Conservation (phyloP, 163 green algal genomes). For the Trebouxiophyceae sp. region DNA sequence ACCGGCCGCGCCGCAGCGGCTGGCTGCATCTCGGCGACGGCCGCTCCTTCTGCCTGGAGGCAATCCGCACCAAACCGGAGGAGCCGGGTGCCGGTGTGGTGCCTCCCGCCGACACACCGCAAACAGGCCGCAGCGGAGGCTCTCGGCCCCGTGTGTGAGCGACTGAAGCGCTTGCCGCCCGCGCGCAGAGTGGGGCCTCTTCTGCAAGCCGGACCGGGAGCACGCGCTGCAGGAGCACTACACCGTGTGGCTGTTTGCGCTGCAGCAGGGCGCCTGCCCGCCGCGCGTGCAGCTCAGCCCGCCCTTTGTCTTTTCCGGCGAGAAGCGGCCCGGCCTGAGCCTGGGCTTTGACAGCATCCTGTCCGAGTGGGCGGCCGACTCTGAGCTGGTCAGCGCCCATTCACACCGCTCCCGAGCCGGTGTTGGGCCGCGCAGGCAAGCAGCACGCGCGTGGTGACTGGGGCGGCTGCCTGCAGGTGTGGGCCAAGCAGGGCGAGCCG, state of each 20-base stretch:
- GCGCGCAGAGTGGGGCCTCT: not conserved
- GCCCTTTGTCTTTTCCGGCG: not conserved
- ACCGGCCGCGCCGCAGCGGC: not conserved
- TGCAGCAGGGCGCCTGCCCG: not conserved
- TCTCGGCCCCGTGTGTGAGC: too few species aligned
- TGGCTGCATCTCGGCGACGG: not conserved
- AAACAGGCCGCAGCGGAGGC: too few species aligned
- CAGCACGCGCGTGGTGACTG: not conserved
- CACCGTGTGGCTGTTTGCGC: not conserved
- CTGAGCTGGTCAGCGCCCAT: not conserved
- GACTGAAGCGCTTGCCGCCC: not conserved
- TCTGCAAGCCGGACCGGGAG: not conserved
- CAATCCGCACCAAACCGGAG: not conserved
- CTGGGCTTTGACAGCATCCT: not conserved
- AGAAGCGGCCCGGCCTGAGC: not conserved
- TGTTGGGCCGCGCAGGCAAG: not conserved
- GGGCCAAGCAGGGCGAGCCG: not conserved
- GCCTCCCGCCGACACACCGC: not conserved
- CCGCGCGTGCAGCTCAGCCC: not conserved
- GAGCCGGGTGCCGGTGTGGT: not conserved
- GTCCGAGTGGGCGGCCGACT: not conserved
- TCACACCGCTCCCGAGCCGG: not conserved
- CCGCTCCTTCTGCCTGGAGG: not conserved
- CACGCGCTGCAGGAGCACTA: not conserved
- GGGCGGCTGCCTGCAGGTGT: not conserved